A percentile compares a stretch with the other conserved stretches of the same genome.
Conservation (phyloP, 2,329 filamentous ascomycete species). For the Xylariaceae sp. region DNA sequence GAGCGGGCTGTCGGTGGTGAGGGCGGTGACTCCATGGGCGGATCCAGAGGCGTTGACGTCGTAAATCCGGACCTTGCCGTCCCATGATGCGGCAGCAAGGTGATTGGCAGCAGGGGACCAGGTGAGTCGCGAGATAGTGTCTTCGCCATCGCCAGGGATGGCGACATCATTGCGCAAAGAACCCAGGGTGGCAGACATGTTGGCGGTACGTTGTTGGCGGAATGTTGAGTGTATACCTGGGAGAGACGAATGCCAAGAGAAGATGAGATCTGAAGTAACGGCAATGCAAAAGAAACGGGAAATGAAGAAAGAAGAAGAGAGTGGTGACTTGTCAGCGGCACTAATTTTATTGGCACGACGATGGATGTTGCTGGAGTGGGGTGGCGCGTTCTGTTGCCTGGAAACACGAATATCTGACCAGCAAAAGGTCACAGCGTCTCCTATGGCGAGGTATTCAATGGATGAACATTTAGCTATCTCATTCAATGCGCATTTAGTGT, state of each 20-base stretch:
- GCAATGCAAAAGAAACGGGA: not conserved
- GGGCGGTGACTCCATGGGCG: conserved; percentile 22
- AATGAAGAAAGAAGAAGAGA: not conserved
- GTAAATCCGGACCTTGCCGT: conserved; percentile 35
- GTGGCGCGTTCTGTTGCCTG: too few species aligned
- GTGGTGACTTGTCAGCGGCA: not conserved
- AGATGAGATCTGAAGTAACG: not conserved
- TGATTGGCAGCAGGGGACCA: conserved; percentile 33
- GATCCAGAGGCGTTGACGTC: conserved; percentile 23
- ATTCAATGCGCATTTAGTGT: too few species aligned
- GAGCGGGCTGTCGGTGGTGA: conserved; percentile 26
- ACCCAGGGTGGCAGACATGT: not conserved
- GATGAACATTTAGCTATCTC: too few species aligned
- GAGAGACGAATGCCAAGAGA: too few species aligned
- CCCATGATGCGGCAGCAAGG: conserved; percentile 35
- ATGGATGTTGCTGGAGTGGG: too few species aligned
- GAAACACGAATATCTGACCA: too few species aligned
- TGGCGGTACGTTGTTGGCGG: not conserved
- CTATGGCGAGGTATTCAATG: too few species aligned
- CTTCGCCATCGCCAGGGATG: conserved; percentile 27
- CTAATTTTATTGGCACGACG: too few species aligned
- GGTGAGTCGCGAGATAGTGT: conserved; percentile 34
- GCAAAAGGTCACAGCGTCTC: too few species aligned
- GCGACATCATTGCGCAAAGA: conserved; percentile 19
- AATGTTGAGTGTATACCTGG: too few species aligned